Percentiles rank a stretch among this genome's conserved stretches.
Conservation (phyloP, 352 stramenopile genomes). For the Phytophthora sp. region DNA sequence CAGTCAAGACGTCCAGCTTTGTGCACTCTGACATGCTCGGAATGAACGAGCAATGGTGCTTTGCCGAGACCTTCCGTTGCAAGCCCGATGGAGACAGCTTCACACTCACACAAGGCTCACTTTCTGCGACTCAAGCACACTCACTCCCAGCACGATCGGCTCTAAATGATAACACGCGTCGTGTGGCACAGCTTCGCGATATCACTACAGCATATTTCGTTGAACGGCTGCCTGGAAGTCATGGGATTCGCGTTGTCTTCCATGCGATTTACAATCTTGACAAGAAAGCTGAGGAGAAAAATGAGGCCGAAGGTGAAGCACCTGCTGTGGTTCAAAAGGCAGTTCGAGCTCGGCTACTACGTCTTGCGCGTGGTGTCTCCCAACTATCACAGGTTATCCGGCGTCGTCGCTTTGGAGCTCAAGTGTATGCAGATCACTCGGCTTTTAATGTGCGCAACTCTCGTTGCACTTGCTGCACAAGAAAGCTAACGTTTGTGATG, state of each 20-base stretch:
- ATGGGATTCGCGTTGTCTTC: slow-evolving; percentile 42
- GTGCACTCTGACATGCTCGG: slow-evolving; percentile 38
- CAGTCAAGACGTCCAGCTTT: slow-evolving; percentile 41
- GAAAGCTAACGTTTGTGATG: slow-evolving; percentile 13
- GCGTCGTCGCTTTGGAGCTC: slow-evolving; percentile 35
- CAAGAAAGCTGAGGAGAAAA: background rate
- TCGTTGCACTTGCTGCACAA: slow-evolving; percentile 42
- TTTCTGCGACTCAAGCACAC: slow-evolving; percentile 4
- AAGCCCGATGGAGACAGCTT: slow-evolving; percentile 22
- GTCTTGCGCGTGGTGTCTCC: slow-evolving; percentile 22
- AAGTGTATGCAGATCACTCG: slow-evolving; percentile 37
- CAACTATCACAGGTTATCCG: slow-evolving; percentile 31
- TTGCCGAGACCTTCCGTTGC: slow-evolving; percentile 33
- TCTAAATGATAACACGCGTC: slow-evolving; percentile 7
- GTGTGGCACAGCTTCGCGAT: slow-evolving; percentile 44
- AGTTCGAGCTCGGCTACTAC: slow-evolving; percentile 15
- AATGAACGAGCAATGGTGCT: slow-evolving; percentile 55
- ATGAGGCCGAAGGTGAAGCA: background rate
- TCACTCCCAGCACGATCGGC: slow-evolving; percentile 20
- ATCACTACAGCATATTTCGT: slow-evolving; percentile 40
- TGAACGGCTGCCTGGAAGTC: slow-evolving; percentile 25
- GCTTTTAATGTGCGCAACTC: slow-evolving; percentile 31
- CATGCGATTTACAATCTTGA: slow-evolving; percentile 30
- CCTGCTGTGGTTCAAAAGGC: slow-evolving; percentile 5
- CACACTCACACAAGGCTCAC: slow-evolving; percentile 26